Evolutionary conservation across 768 basidiomycete genomes (phyloP), one percentile per base, ranked within the genome.

Genomic region (Naganishia vishniacii): DNA sequence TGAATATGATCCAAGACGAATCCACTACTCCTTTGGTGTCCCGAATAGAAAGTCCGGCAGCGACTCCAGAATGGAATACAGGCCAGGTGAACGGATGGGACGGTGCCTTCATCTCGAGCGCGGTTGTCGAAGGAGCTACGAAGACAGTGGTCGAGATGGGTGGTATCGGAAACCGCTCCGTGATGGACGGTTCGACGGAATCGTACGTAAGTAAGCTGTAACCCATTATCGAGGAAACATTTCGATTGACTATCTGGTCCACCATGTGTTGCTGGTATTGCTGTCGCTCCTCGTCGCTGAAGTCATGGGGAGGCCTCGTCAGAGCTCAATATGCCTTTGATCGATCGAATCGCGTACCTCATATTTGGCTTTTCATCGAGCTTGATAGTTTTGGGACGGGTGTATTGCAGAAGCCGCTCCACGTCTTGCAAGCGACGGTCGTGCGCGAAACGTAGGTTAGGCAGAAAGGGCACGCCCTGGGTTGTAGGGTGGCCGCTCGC

Each of bases 21-120:
- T 95, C 91, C 45, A 98, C 83, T 11, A 84, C 85, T 49, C 80
- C 77, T 9, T 86, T 83, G n/a, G 83, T 82, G 0, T 88, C 85
- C 0, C 87, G 85, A 53, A 97, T 85, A 7, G 89, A 85, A 46
- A 99, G 77, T 2, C 88, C 95, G 4, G 91, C 89, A 8, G 91
- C 91, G 0, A 95, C 94, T 11, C 95, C 95, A 67, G 94, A 92
- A 77, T 98, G 92, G 78, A 99, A 99, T 65, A 93, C 89, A n/a
- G 89, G 91, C 95, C 94, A 99, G 58, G 26, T 18, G 18, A 60
- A 20, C 6, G 85, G 86, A 45, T 97, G 93, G 0, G 78, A 69
- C 0, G 83, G 80, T 64, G 91, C 83, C 74, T 89, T 88, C 20
- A 86, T 85, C n/a, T 80, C 73, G 42, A 72, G 61, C 6, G 69